Conservation (phyloP, 306 rosid genomes). For the Cucumis cinereus region DNA sequence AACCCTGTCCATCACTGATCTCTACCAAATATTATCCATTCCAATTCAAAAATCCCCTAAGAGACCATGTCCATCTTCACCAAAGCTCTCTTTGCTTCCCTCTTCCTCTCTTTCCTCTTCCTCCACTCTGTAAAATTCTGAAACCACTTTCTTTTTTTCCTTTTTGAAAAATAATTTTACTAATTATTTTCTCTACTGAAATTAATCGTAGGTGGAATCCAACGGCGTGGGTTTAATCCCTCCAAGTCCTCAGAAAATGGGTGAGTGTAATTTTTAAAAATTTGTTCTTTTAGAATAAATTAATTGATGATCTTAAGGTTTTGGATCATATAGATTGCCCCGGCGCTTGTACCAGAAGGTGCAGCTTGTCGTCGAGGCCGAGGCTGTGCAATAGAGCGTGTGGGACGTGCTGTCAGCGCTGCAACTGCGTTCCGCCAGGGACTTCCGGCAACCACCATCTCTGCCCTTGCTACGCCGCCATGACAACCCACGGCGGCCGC, state of each 20-base stretch:
- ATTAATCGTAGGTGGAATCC: not conserved
- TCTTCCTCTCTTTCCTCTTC: not conserved
- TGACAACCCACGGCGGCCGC: constrained; percentile 57
- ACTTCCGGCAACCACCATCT: constrained; percentile 44
- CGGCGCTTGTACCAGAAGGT: constrained; percentile 37
- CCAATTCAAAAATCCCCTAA: not conserved
- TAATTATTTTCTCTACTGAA: too few species aligned
- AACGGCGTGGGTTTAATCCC: not conserved
- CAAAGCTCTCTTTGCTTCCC: not conserved
- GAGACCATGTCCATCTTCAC: not conserved
- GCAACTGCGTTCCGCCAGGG: constrained; percentile 72
- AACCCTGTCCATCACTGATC: not conserved
- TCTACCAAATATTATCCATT: not conserved
- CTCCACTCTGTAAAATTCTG: not conserved
- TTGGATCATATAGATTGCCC: constrained; percentile 7
- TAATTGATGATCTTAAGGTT: not conserved
- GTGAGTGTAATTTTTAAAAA: not conserved
- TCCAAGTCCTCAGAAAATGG: not conserved
- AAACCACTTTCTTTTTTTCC: not conserved
- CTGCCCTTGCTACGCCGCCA: constrained; percentile 54
- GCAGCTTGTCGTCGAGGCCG: constrained; percentile 39
- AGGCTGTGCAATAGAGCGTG: constrained; percentile 49
- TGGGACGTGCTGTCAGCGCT: constrained; percentile 55
- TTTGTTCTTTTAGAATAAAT: not conserved
- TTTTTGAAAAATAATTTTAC: too few species aligned